Evolutionary conservation across 176 grass and related monocot genomes (phyloP), one percentile per base, ranked within the genome.

Genomic region (Elaeis guineensis): DNA sequence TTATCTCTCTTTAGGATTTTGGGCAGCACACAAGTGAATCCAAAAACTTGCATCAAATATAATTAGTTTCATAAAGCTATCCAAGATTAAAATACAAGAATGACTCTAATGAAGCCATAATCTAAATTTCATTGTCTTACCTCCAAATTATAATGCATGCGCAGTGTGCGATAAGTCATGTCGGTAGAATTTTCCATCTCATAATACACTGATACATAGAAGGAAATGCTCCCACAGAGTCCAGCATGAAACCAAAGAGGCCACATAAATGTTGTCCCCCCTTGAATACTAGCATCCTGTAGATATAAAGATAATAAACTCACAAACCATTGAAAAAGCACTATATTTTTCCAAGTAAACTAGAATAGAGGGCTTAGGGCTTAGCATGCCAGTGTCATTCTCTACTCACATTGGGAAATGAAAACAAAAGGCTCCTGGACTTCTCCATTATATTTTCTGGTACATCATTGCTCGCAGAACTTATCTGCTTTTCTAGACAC

Each of bases 161-260:
- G 76, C 21, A 98, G 74, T 73, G 88, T 98, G 22, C 93, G 84
- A 62, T 89, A 92, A 16, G 77, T 85, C 59, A 98, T 98, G 73
- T 87, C 84, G 68, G 62, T 76, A 26, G 87, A 66, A 73, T 62
- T 83, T 61, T 85, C 87, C 59, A 98, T 90, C 75, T 98, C 93
- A 75, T 98, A 92, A 82, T 85, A 98, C 52, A 98, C 64, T 39
- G 87, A 98, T 62, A 92, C 49, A 73, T 85, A 98, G 51, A 98
- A 70, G 50, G 87, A 89, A 67, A 89, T 35, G 4, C 67, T 86
- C 66, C 93, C 87, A 21, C 76, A 52, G 78, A 72, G 72, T 68
- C 81, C 84, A 79, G 87, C 79, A 80, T 98, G 93, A 83, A 98
- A 88, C 93, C 93, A 98, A 80, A 98, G 81, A 80, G 93, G 93